Evolutionary conservation across 2,329 filamentous ascomycete genomes (phyloP), one percentile per base, ranked within the genome.

Genomic region (Diaporthe vexans): DNA sequence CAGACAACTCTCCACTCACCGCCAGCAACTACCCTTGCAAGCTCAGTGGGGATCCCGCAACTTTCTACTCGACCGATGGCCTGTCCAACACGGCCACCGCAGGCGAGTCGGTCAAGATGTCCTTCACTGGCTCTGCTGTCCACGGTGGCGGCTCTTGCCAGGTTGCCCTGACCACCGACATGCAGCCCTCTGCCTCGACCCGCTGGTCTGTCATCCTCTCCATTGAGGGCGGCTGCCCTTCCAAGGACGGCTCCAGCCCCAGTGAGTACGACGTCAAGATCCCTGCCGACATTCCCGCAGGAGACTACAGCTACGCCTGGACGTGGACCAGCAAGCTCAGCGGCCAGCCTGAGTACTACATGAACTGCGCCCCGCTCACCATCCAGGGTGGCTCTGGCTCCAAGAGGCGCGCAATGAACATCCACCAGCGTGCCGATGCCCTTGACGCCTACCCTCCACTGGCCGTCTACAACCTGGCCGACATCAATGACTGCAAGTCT

Each of bases 321-420:
- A 91, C 91, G 43, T 94, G 92, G 92, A 93, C 94, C 85, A 95
- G 95, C 86, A 86, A 91, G 77, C 83, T 93, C 54, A 68, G 72
- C 19, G 94, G 94, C 43, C 95, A 95, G 84, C 89, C 94, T 59
- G 94, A 96, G 82, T 94, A 94, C 89, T 97, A 97, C 88, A 95
- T 95, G 92, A 94, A 95, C 84, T 97, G 94, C 80, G 94, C 94
- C 9, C 87, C 90, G 68, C 88, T 95, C 79, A 90, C 89, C 76
- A 91, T 95, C 81, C 83, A 73, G 72, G 56, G 61, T 15, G 76
- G 77, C 15, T 75, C 77, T 37, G 48, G 68, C 29, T 74, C 74
- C 54, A 76, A 75, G 71, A 63, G 33, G 54, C 71, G 74, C 4
- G 73, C 74, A 37, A 56, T 65, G 57, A 72, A 76, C 72, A 71